Conservation (phyloP, 2,329 filamentous ascomycete species). For the Colletotrichum musicola region DNA sequence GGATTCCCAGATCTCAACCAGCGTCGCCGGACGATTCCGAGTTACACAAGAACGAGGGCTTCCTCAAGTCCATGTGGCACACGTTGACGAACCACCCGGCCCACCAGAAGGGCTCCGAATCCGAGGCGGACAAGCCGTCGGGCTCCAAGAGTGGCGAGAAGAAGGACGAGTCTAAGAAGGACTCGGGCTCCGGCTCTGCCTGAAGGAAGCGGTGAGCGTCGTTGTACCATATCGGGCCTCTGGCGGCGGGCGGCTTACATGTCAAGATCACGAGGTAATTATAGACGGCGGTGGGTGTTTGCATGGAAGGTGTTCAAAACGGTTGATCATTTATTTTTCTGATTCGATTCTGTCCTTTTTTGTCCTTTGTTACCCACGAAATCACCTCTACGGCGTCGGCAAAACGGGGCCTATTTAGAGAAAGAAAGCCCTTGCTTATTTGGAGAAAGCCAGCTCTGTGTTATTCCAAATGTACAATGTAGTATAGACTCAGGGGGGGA, state of each 20-base stretch:
- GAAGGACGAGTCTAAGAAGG: slow-evolving; percentile 46
- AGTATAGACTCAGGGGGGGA: slow-evolving; percentile 29
- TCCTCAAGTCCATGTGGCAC: slow-evolving; percentile 94
- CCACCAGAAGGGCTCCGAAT: slow-evolving; percentile 57
- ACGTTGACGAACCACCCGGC: slow-evolving; percentile 83
- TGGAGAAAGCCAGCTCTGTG: slow-evolving; percentile 42
- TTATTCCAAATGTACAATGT: slow-evolving; percentile 40
- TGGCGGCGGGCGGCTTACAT: slow-evolving; percentile 5
- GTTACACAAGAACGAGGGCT: slow-evolving; percentile 84
- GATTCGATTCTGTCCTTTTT: slow-evolving; percentile 26
- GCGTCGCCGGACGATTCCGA: slow-evolving; percentile 49
- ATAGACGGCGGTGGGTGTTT: slow-evolving; percentile 40
- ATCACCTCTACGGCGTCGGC: not conserved
- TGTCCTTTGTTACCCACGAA: not conserved
- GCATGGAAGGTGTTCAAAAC: slow-evolving; percentile 55
- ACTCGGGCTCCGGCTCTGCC: slow-evolving; percentile 49
- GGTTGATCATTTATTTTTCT: slow-evolving; percentile 45
- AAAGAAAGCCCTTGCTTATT: slow-evolving; percentile 13
- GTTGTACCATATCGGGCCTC: slow-evolving; percentile 43
- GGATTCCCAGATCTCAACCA: slow-evolving; percentile 26
- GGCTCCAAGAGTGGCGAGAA: slow-evolving; percentile 45
- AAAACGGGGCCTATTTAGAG: slow-evolving; percentile 1
- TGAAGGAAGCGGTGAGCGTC: slow-evolving; percentile 28
- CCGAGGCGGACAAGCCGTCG: slow-evolving; percentile 42
- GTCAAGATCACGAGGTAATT: slow-evolving; percentile 17